A percentile compares a stretch with the other conserved stretches of the same genome.
Conservation (phyloP, 257 asterid genomes). For the Cinchona pubescens region DNA sequence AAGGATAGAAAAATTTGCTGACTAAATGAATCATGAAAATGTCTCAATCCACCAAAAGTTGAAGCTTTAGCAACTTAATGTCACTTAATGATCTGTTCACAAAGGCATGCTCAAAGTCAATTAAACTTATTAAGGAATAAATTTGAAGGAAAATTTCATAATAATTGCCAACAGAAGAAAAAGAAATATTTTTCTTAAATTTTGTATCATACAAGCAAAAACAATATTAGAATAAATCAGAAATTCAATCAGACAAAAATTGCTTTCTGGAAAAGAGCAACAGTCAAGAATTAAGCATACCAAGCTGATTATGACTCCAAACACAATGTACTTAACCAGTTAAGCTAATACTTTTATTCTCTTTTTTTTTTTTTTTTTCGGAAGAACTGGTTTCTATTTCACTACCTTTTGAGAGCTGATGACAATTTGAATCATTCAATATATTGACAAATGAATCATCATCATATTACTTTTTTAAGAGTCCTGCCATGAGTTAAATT, state of each 20-base stretch:
- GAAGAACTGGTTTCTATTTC: not conserved
- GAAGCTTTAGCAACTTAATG: not conserved
- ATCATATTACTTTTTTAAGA: not conserved
- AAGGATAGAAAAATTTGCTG: not conserved
- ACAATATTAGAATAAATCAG: not conserved
- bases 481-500: too few relatives aligned
- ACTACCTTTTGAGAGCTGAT: not conserved
- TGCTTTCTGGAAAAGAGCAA: not conserved
- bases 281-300: not conserved
- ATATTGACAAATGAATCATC: not conserved
- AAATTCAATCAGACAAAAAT: slow-evolving; percentile 1
- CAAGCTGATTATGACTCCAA: not conserved
- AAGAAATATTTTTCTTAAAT: too few relatives aligned
- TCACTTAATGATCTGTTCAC: not conserved
- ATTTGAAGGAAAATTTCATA: not conserved
- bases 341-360: too few relatives aligned
- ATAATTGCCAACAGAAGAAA: not conserved
- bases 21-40: not conserved
- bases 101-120: not conserved
- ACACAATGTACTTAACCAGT: too few relatives aligned
- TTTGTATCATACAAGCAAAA: not conserved
- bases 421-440: not conserved
- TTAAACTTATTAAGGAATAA: not conserved
- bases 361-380: too few relatives aligned
- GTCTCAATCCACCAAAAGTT: not conserved